Evolutionary conservation across 306 rosid genomes (phyloP).

Genomic region (Pueraria montana): DNA sequence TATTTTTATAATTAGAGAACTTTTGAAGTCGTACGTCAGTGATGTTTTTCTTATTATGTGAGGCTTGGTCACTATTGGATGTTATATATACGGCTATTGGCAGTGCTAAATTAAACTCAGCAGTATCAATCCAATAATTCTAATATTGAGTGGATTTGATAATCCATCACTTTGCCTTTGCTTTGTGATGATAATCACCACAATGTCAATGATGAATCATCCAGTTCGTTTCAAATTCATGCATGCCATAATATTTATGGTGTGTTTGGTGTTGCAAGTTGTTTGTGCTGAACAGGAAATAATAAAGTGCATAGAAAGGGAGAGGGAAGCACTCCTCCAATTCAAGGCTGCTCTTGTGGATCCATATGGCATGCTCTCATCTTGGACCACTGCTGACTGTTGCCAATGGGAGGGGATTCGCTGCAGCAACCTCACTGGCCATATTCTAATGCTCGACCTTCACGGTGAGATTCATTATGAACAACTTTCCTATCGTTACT

Average conservation of each 20-base stretch:
- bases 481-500: too few relatives aligned
- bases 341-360: constrained; percentile 30
- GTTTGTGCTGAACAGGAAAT: not conserved
- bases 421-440: constrained; percentile 33
- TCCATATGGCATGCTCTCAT: constrained; percentile 1
- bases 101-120: not conserved
- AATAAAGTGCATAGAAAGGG: not conserved
- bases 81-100: not conserved
- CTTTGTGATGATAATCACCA: not conserved
- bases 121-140: not conserved
- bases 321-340: constrained; percentile 32
- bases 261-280: not conserved
- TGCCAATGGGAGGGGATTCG: not conserved
- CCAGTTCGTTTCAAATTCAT: not conserved
- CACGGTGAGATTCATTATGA: not conserved
- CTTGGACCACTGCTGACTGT: constrained; percentile 25
- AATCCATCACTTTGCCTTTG: not conserved
- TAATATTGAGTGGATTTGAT: too few relatives aligned
- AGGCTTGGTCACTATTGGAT: too few relatives aligned
- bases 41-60: too few relatives aligned
- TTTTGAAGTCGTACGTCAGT: too few relatives aligned
- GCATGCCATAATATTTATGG: not conserved
- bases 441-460: not conserved
- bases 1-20: too few relatives aligned
- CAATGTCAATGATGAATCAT: not conserved